Evolutionary conservation across 192 early-diverging fungal genomes (phyloP).

Genomic region (Coemansia sp.): DNA sequence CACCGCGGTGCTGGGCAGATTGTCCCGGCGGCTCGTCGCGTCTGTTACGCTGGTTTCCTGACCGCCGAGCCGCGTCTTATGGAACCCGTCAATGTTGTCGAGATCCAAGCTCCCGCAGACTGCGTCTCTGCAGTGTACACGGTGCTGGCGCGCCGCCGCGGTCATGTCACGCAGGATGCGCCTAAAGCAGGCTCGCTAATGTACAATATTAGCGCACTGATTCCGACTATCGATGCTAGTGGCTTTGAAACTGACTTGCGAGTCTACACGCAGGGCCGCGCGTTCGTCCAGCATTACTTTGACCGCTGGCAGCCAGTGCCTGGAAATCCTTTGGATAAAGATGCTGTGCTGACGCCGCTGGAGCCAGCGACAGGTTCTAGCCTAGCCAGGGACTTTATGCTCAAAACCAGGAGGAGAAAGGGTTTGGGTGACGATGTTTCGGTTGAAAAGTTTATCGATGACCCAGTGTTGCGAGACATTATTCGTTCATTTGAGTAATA

Average conservation of each 20-base stretch:
- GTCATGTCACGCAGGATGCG: constrained; percentile 92
- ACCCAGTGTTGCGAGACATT: constrained; percentile 47
- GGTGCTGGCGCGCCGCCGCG: constrained; percentile 88
- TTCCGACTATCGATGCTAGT: constrained; percentile 94
- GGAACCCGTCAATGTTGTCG: constrained; percentile 96
- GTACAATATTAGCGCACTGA: constrained; percentile 88
- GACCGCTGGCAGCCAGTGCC: constrained; percentile 99
- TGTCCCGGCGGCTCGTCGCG: constrained; percentile 93
- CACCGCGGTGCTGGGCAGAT: constrained; percentile 95
- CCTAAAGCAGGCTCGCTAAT: constrained; percentile 94
- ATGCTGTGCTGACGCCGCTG: constrained; percentile 79
- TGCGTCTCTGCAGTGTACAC: constrained; percentile 94
- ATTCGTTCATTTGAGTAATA: constrained; percentile 4
- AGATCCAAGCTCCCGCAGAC: constrained; percentile 95
- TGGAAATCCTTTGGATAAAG: constrained; percentile 92
- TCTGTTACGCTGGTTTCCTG: constrained; percentile 95
- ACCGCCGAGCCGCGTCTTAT: constrained; percentile 93
- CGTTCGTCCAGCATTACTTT: constrained; percentile 97
- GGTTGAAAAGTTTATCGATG: constrained; percentile 79
- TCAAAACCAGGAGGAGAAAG: constrained; percentile 96
- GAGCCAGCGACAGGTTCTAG: constrained; percentile 69
- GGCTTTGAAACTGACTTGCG: constrained; percentile 97
- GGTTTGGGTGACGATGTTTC: constrained; percentile 79
- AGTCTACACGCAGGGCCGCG: constrained; percentile 95
- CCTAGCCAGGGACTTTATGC: constrained; percentile 96